Evolutionary conservation across 176 grass and related monocot genomes (phyloP), one percentile per base, ranked within the genome.

Genomic region (Bolboschoenus planiculmis): DNA sequence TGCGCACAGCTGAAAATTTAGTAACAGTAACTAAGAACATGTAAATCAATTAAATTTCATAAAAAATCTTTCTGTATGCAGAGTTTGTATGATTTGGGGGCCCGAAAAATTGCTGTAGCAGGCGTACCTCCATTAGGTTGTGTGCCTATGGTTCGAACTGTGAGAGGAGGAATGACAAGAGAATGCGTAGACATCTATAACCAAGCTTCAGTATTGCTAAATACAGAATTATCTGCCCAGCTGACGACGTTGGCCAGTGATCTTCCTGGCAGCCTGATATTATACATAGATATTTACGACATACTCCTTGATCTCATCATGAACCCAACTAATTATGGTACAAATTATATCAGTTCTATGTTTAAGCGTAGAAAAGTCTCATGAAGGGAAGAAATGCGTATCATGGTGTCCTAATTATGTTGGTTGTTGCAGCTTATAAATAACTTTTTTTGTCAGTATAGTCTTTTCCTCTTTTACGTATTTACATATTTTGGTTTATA

Each of bases 311-410:
- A 84, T 74, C 50, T 84, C 26, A 76, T 84, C 55, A 56, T 47
- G 67, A 71, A 84, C 24, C 51, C 83, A 34, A 77, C 66, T 56
- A 7, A 84, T 59, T 75, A 77, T 47, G 83, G 83, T 84, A 84
- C 24, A 48, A 6, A 16, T 42, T 30, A 48, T 48, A 74, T 48
- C 70, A 74, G 7, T 72, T 72, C 21, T 7, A 26, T 16, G 15
- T 29, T 73, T 27, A 26, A 47, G 24, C 11, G 34, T 1, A 33
- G 62, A 36, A 65, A 34, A 64, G 57, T 60, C 1, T 31, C 14
- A 35, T 7, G 15, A 66, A 20, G 18, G 21, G 21, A 26, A 58
- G 15, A 64, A 34, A 62, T 62, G 10, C 23, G 56, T 24, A 58
- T 21, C n/a, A 24, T 10, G 1, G 53, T 59, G 2, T 27, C 21